Percentiles rank a stretch among this genome's conserved stretches.
These are phyloP conservation scores for Danielia reshetovae DNA, from an alignment of 805 yeast genomes.

Conservation along the genomic window DNA sequence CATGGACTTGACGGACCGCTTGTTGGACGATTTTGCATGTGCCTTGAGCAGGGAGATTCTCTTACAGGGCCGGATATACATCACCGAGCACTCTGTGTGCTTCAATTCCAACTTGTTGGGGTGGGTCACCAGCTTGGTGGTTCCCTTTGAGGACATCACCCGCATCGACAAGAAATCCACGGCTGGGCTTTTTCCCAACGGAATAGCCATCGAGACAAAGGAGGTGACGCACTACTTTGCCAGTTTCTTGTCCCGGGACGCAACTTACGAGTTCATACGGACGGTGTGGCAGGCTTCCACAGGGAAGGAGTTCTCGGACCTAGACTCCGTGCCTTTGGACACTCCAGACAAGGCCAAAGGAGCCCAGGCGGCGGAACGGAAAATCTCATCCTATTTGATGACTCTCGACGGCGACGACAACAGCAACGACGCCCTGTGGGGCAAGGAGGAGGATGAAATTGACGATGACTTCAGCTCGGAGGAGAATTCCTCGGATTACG, in stretches of 20 bases:
- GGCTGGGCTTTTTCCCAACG: slow-evolving; percentile 89
- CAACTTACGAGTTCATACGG: slow-evolving; percentile 65
- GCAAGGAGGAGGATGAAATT: slow-evolving; percentile 6
- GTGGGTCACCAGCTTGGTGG: slow-evolving; percentile 79
- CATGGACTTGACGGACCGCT: slow-evolving; percentile 62
- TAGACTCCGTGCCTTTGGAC: slow-evolving; percentile 1
- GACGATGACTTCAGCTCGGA: not conserved
- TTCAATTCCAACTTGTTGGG: slow-evolving; percentile 86
- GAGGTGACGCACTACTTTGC: slow-evolving; percentile 75
- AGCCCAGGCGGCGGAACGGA: slow-evolving; percentile 3
- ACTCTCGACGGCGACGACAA: slow-evolving; percentile 17
- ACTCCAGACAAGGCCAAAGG: not conserved
- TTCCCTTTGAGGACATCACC: slow-evolving; percentile 67
- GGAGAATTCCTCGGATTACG: not conserved
- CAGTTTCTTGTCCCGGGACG: slow-evolving; percentile 78
- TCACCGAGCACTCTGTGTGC: slow-evolving; percentile 74
- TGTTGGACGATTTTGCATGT: slow-evolving; percentile 86
- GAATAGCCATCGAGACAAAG: slow-evolving; percentile 66
- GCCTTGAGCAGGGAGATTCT: slow-evolving; percentile 84
- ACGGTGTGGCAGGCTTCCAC: slow-evolving; percentile 55
- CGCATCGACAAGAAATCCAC: slow-evolving; percentile 78
- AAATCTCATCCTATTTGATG: slow-evolving; percentile 12
- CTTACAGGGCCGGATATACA: slow-evolving; percentile 81
- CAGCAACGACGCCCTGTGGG: slow-evolving; percentile 5
- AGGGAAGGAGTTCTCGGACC: slow-evolving; percentile 15